Base-by-base conservation (phyloP, 2,329 filamentous ascomycete species). In the Monosporascus cannonballus region DNA sequence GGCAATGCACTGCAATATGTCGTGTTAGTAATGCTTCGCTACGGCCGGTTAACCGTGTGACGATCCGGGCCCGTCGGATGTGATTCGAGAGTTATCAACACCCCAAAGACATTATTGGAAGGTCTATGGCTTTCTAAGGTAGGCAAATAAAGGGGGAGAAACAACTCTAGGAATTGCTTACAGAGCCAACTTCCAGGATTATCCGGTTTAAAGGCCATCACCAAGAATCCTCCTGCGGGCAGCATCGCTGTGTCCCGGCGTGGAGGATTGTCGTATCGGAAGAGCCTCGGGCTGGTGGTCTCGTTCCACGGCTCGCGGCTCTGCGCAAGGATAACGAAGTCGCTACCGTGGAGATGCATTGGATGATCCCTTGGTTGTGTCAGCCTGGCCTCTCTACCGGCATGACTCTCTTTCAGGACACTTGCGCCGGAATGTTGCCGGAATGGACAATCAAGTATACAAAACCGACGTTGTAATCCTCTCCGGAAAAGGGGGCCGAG, bases 311-410 rank as follows among this genome's bases (percentile, higher is more conserved):
- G 36, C 2, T 39, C 42, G 7, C 18, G 41, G 42, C 61, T 60
- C 64, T 70, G 55, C 15, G 67, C 65, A 5, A 79, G 58, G 14
- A 78, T 63, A 53, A 69, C 72, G 64, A 79, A 79, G 49, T 78
- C 71, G 56, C 78, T 76, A 8, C 76, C 76, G 62, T 79, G 76
- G 9, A 80, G 66, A 63, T 80, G 76, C 61, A 76, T 74, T 0
- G 74, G 74, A 56, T 77, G 75, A 8, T 71, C 61, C 25, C 55
- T 62, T 38, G 18, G 8, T 45, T 24, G 56, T 54, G 27, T 60
- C 56, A 24, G 59, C 54, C 50, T 47, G 38, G 59, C 58, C 25
- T 57, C 53, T 56, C 56, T 64, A 47, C 15, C 18, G n/a, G 34
- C 9, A 42, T 20, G 42, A 14, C 14, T 20, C 34, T 38, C 11